Conservation (phyloP, 1,139 yeast genomes). For the Saccharomycopsis hybrid region DNA sequence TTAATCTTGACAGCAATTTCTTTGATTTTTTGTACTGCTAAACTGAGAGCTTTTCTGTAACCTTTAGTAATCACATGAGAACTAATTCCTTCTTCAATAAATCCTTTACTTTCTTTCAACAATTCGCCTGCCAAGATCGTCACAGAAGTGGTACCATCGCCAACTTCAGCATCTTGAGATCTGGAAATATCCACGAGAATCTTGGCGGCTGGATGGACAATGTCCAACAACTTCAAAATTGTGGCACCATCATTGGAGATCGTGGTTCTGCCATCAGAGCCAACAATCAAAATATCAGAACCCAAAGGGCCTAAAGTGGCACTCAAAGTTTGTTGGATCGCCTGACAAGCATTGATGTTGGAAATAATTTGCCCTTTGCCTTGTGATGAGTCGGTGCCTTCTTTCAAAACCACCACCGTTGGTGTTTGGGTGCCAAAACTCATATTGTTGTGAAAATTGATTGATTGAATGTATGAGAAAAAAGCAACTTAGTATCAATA, state of each 20-base stretch:
- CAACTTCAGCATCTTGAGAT: conserved; percentile 98
- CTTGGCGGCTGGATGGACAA: conserved; percentile 97
- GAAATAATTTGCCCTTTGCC: conserved; percentile 94
- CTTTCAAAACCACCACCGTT: conserved; percentile 92
- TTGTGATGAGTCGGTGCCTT: conserved; percentile 95
- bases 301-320: conserved; percentile 98
- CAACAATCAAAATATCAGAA: conserved; percentile 85
- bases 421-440: conserved; percentile 91
- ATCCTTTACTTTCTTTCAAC: conserved; percentile 80
- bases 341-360: conserved; percentile 93
- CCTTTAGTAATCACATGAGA: conserved; percentile 87
- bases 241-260: conserved; percentile 99
- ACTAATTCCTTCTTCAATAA: conserved; percentile 93
- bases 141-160: conserved; percentile 98
- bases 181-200: conserved; percentile 91
- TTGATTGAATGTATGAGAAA: too few species aligned
- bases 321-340: conserved; percentile 90
- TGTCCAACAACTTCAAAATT: conserved; percentile 81
- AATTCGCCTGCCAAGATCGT: conserved; percentile 92
- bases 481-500: too few species aligned
- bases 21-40: conserved; percentile 67
- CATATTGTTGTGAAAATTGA: conserved; percentile 36
- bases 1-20: conserved; percentile 72
- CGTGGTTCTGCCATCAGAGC: conserved; percentile 78
- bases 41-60: conserved; percentile 70